Evolutionary conservation across 164 flowering plant species (phyloP).

Genomic region (Sedum album): DNA sequence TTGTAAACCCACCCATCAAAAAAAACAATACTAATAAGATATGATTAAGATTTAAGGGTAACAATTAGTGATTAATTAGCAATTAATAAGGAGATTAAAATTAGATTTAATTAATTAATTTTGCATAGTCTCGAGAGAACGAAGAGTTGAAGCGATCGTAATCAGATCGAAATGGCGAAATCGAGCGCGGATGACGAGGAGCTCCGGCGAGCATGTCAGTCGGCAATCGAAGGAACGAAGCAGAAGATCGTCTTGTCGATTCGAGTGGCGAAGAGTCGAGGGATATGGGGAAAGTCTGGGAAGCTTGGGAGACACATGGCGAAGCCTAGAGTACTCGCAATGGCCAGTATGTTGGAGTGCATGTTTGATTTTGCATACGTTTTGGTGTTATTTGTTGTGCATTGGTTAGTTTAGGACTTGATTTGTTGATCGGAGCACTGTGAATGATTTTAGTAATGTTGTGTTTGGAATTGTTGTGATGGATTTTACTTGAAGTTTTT

Average conservation of each 20-base stretch:
- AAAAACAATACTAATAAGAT: too few relatives aligned
- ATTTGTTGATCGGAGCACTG: too few relatives aligned
- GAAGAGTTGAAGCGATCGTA: too few relatives aligned
- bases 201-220: constrained; percentile 79
- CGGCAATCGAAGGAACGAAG: constrained; percentile 77
- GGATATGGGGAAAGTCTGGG: constrained; percentile 83
- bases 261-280: constrained; percentile 87
- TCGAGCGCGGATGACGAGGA: constrained; percentile 92
- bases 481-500: not conserved
- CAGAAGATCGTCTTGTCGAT: constrained; percentile 81
- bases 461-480: too few relatives aligned
- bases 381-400: not conserved
- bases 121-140: too few relatives aligned
- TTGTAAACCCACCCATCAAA: too few relatives aligned
- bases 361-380: not conserved
- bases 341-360: constrained; percentile 45
- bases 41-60: too few relatives aligned
- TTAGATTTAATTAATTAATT: too few relatives aligned
- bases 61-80: too few relatives aligned
- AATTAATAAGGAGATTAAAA: too few relatives aligned
- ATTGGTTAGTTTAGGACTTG: too few relatives aligned
- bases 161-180: constrained; percentile 61
- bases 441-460: too few relatives aligned
- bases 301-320: constrained; percentile 83
- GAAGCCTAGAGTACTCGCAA: constrained; percentile 87